phyloP scores from a whole-genome alignment of 148 eudicot genomes.

The Silene uniflora region DNA sequence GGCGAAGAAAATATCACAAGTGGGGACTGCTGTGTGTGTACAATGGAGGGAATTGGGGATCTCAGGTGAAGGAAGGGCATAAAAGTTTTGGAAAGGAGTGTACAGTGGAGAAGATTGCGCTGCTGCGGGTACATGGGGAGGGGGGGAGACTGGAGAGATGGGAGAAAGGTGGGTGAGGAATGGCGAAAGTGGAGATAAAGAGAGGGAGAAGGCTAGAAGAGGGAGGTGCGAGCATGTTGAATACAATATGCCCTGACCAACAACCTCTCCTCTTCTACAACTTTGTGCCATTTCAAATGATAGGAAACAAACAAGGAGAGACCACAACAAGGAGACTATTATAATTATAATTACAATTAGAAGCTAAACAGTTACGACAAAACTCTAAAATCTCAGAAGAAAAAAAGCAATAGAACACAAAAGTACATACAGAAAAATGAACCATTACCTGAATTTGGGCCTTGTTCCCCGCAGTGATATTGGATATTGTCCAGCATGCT shows the following conservation, averaged over 20 bases:
- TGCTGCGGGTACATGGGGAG: too few relatives aligned
- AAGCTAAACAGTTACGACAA: neutral
- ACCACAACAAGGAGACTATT: neutral
- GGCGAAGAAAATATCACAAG: too few relatives aligned
- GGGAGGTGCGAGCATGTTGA: neutral
- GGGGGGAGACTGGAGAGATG: neutral
- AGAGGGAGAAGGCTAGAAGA: neutral
- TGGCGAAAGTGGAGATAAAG: neutral
- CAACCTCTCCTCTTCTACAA: neutral
- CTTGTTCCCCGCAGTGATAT: slow-evolving; percentile 76
- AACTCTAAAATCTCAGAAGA: neutral
- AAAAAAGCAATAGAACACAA: slow-evolving; percentile 10
- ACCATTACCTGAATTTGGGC: slow-evolving; percentile 67
- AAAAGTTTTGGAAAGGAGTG: neutral
- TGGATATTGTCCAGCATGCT: slow-evolving; percentile 87
- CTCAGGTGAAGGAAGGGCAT: neutral
- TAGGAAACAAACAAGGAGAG: neutral
- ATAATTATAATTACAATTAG: neutral
- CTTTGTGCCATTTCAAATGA: neutral
- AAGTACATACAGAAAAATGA: neutral
- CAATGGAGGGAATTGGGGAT: neutral
- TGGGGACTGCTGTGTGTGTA: neutral
- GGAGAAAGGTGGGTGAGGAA: neutral
- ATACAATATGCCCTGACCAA: neutral
- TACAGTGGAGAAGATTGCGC: too few relatives aligned